Base-by-base conservation (phyloP, 306 rosid species). In the Begonia peltatifolia region DNA sequence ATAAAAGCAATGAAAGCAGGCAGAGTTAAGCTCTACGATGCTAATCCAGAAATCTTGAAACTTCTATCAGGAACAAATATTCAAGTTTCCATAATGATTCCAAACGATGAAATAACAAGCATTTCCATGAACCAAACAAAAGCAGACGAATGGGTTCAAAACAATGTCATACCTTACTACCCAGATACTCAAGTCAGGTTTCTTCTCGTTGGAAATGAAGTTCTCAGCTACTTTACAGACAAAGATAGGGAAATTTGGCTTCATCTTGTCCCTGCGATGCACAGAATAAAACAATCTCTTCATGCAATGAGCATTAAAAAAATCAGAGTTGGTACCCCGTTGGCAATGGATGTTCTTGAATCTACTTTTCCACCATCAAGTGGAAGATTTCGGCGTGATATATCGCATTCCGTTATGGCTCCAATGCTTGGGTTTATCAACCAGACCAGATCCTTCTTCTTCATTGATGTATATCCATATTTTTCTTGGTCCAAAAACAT, bases 231-330 rank as follows among this genome's bases (percentile, higher is more conserved):
- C 68, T 42, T 46, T 53, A 63, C 94, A 1, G 73, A 71, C 47
- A 58, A 63, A 46, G 93, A 68, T 14, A 77, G 58, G 52, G 64
- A 11, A 54, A 62, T 71, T 54, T 82, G 97, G 97, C 57, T 11
- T 3, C 71, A 77, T 48, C 80, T 84, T 50, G 97, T 84, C 22
- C 95, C 97, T 0, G 89, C 89, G 36, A 79, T 88, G 87, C 60
- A 36, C 55, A 71, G 54, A 43, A 69, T 88, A 12, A 61, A 64
- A 43, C 61, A n/a, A 41, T 74, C 97, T 11, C 79, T 88, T 14
- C 62, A 30, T 41, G 50, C 66, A 41, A 61, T 56, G 0, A 71
- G 66, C 6, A 79, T 88, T 20, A 52, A 10, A 12, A 41, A 55
- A 52, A 67, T 88, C 77, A 76, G 72, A 74, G 66, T 82, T 2